Conservation (phyloP, 352 stramenopile genomes). For the Phytophthora fragariae region DNA sequence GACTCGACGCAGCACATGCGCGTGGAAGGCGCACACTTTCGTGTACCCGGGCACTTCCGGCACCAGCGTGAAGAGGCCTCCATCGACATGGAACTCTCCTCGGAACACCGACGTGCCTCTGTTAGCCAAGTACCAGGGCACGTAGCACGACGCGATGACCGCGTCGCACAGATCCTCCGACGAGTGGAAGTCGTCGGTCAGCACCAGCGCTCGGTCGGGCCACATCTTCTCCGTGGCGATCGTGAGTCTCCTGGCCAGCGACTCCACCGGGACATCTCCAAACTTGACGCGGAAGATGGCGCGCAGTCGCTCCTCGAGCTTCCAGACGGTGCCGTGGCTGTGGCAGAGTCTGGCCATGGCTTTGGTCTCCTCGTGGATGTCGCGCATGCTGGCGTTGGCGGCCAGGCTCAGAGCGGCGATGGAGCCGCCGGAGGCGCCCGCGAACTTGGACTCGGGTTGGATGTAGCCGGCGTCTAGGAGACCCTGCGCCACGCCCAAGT, state of each 20-base stretch:
- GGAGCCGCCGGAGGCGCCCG: slow-evolving; percentile 75
- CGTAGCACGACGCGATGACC: slow-evolving; percentile 79
- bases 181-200: slow-evolving; percentile 68
- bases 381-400: slow-evolving; percentile 51
- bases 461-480: slow-evolving; percentile 65
- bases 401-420: slow-evolving; percentile 74
- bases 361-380: slow-evolving; percentile 73
- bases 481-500: slow-evolving; percentile 72
- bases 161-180: slow-evolving; percentile 65
- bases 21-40: slow-evolving; percentile 76
- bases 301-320: slow-evolving; percentile 69
- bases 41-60: slow-evolving; percentile 73
- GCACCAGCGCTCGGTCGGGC: slow-evolving; percentile 58
- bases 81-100: slow-evolving; percentile 76
- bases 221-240: slow-evolving; percentile 80
- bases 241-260: slow-evolving; percentile 58
- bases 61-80: slow-evolving; percentile 71
- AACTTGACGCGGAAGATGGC: slow-evolving; percentile 66
- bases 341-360: slow-evolving; percentile 62
- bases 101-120: slow-evolving; percentile 61
- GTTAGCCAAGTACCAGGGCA: slow-evolving; percentile 78
- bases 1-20: slow-evolving; percentile 50
- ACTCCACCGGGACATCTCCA: slow-evolving; percentile 45
- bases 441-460: slow-evolving; percentile 58
- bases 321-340: slow-evolving; percentile 65